Evolutionary conservation across 805 yeast genomes (phyloP).

Genomic region (Hanseniaspora hatyaiensis): DNA sequence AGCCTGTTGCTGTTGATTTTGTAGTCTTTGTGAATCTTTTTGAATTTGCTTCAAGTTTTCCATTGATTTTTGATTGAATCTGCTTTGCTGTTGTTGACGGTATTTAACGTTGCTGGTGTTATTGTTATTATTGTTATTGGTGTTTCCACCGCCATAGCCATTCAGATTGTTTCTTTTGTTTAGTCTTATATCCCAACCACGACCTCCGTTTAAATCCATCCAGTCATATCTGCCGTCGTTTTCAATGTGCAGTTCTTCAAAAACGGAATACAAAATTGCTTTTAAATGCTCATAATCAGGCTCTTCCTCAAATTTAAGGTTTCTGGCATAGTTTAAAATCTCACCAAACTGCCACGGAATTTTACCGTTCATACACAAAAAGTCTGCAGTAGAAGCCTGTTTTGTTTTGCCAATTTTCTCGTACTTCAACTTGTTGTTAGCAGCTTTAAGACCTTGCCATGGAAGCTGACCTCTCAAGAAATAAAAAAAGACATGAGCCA

Average conservation of each 20-base stretch:
- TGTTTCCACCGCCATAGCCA: conserved; percentile 68
- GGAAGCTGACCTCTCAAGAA: conserved; percentile 70
- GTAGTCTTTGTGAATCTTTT: conserved; percentile 11
- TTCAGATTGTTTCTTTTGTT: conserved; percentile 71
- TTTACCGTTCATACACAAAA: conserved; percentile 42
- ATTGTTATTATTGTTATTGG: conserved; percentile 26
- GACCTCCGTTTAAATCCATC: conserved; percentile 68
- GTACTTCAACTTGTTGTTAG: conserved; percentile 70
- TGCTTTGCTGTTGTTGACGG: conserved; percentile 20
- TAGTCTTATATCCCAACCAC: conserved; percentile 68
- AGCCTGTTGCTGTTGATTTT: conserved; percentile 12
- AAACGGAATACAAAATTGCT: conserved; percentile 46
- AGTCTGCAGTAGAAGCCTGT: conserved; percentile 53
- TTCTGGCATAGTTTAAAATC: conserved; percentile 56
- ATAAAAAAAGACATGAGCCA: conserved; percentile 74
- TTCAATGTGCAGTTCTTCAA: conserved; percentile 45
- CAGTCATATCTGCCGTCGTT: conserved; percentile 69
- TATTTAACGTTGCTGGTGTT: conserved; percentile 20
- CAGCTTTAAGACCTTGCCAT: conserved; percentile 85
- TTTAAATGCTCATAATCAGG: conserved; percentile 65
- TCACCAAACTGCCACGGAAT: conserved; percentile 66
- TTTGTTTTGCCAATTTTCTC: conserved; percentile 77
- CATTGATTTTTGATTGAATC: conserved; percentile 7
- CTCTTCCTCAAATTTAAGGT: conserved; percentile 62
- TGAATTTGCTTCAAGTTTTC: conserved; percentile 14